Base-by-base conservation (phyloP, 2,329 filamentous ascomycete genomes). In the Fusarium domesticum region DNA sequence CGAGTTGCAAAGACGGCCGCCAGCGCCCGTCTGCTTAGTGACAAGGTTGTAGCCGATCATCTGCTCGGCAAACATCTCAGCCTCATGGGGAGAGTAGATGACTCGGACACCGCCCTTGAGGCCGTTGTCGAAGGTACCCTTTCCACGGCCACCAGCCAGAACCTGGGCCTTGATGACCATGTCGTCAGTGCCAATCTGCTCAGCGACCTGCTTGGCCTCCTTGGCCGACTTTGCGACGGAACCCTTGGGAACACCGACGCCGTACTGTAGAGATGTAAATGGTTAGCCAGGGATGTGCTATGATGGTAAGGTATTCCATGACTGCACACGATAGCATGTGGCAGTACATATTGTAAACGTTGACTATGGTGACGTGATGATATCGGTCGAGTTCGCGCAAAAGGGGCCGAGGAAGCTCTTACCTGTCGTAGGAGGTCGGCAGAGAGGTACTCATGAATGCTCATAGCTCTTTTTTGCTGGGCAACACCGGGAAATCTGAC, bases 81-180 rank as follows among this genome's bases (percentile, higher is more conserved):
- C 93, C 79, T 86, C 83, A 63, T 90, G 91, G 48, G 93, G 89
- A 77, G 92, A 97, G 83, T 97, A 98, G 74, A 98, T 95, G 64
- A 98, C 91, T 63, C 93, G 85, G 62, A 98, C 93, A 77, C 93
- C 93, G 64, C 93, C 93, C 81, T 98, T 98, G 69, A 98, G 85
- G 63, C 93, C 93, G 73, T 96, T 97, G 76, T 96, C 90, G 68
- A 98, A 98, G 62, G 84, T 85, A 61, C 93, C 93, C 80, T 98
- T 98, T 74, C 93, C 93, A 77, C 93, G 87, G 57, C 93, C 93
- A 74, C 93, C 93, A 53, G 93, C 93, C 53, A 98, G 87, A 50
- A 98, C 93, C 78, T 98, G 93, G 52, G 93, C 93, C 83, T 98
- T 98, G 81, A 98, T 97, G 61, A 98, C 93, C 83, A 96, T 92